These are phyloP conservation scores for Ligustrum vulgare DNA, from an alignment of 257 asterid species.

Conservation along the genomic window DNA sequence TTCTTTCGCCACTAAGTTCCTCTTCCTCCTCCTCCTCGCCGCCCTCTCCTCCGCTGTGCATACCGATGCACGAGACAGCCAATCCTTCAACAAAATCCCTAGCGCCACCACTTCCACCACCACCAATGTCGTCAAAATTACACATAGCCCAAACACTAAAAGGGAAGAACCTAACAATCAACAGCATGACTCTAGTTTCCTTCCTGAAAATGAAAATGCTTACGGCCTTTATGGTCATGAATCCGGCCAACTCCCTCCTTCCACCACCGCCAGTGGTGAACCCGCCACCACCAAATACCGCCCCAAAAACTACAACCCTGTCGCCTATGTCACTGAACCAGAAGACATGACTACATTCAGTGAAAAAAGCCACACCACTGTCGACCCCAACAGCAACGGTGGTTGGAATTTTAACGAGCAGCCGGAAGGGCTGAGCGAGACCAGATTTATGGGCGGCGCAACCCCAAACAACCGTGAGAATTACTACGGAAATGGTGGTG, in stretches of 20 bases:
- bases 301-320: constrained; percentile 79
- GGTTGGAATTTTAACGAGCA: constrained; percentile 35
- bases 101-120: constrained; percentile 23
- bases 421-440: constrained; percentile 28
- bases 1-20: constrained; percentile 37
- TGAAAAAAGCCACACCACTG: constrained; percentile 17
- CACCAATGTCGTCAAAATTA: constrained; percentile 17
- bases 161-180: constrained; percentile 25
- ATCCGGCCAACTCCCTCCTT: constrained; percentile 59
- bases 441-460: constrained; percentile 22
- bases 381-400: constrained; percentile 16
- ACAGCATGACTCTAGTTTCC: constrained; percentile 47
- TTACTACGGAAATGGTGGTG: constrained; percentile 27
- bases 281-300: constrained; percentile 31
- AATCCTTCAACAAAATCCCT: constrained; percentile 71
- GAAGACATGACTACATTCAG: constrained; percentile 31
- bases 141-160: constrained; percentile 23
- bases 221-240: constrained; percentile 85
- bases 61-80: constrained; percentile 72
- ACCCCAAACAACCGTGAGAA: constrained; percentile 15
- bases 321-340: constrained; percentile 60
- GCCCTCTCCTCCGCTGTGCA: constrained; percentile 40
- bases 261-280: constrained; percentile 32
- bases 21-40: constrained; percentile 33
- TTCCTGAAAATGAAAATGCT: constrained; percentile 53